A percentile compares a stretch with the other conserved stretches of the same genome.
Evolutionary conservation across 768 basidiomycete genomes (phyloP).

Genomic region (Tricholoma bakamatsutake): DNA sequence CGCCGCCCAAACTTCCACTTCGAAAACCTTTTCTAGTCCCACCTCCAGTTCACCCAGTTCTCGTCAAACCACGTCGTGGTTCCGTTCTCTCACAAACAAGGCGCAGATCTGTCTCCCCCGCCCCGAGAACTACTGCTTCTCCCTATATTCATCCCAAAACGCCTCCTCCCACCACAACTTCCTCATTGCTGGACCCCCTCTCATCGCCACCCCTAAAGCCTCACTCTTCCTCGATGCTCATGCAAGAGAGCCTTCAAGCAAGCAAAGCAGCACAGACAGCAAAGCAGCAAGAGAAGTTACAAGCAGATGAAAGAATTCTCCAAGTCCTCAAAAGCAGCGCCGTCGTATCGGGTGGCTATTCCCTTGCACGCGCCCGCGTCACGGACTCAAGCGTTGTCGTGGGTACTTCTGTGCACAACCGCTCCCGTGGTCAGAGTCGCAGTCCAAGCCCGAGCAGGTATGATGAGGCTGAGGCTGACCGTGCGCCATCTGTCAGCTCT

Average conservation of each 20-base stretch:
- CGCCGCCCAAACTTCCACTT: constrained; percentile 32
- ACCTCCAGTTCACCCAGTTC: background rate
- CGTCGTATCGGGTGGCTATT: constrained; percentile 25
- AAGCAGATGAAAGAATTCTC: constrained; percentile 67
- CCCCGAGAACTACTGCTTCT: background rate
- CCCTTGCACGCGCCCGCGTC: constrained; percentile 23
- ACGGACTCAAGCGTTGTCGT: constrained; percentile 27
- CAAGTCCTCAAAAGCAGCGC: constrained; percentile 65
- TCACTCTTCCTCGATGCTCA: constrained; percentile 59
- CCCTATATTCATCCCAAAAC: background rate
- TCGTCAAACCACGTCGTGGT: constrained; percentile 26
- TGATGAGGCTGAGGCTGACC: background rate
- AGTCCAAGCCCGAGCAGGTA: constrained; percentile 6
- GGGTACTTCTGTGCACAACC: constrained; percentile 25
- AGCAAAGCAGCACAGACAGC: constrained; percentile 63
- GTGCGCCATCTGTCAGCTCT: background rate
- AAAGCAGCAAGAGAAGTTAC: constrained; percentile 59
- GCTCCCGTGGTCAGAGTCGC: background rate
- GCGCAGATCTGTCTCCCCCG: background rate
- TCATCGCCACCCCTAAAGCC: constrained; percentile 25
- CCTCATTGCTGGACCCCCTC: background rate
- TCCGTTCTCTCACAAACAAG: constrained; percentile 11
- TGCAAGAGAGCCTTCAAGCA: constrained; percentile 69
- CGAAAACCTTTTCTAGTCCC: constrained; percentile 28
- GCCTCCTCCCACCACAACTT: background rate